Base-by-base conservation (phyloP, 164 flowering plant species). In the Dillenia turbinata region DNA sequence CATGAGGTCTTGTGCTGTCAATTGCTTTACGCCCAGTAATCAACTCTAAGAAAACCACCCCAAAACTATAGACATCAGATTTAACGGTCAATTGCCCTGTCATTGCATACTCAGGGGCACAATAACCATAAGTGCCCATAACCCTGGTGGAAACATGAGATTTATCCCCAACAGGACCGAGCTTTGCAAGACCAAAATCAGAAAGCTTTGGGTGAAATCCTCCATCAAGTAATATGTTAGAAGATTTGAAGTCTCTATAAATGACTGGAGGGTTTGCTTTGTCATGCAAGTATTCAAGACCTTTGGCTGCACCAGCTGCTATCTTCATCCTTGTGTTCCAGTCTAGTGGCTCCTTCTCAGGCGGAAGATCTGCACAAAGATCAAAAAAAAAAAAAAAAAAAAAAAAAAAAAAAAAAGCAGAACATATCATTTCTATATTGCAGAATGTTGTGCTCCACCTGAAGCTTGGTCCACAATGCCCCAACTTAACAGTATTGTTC, bases 251-350 rank as follows among this genome's bases (percentile, higher is more conserved):
- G 56, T 83, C 85, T 56, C 85, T 68, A 53, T 83, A 83, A 58
- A 83, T 83, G 62, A 83, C 88, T 3, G 88, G 88, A 65, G 88
- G 88, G 61, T 69, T 84, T 49, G 88, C 88, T 69, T 84, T 79
- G 65, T 81, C 86, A 59, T 84, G 88, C 49, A 84, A 76, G 67
- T 75, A 72, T 61, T 84, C 88, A 68, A 84, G 67, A 44, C 88
- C 88, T 75, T 68, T 79, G 14, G 88, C 88, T 8, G 88, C 88
- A 61, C 85, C 88, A n/a, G 77, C 77, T n/a, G 83, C 83, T 57
- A 79, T 79, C 67, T 62, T 77, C 78, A 79, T 79, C 54, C 88
- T 77, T 12, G 85, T 83, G 75, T 68, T 79, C 88, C 88, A 84
- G 59, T 84, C 86, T 8, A 84, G 68, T 19, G 85, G 75, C 47